Evolutionary conservation across 2,329 filamentous ascomycete species (phyloP).

Genomic region (Fusarium proliferatum): DNA sequence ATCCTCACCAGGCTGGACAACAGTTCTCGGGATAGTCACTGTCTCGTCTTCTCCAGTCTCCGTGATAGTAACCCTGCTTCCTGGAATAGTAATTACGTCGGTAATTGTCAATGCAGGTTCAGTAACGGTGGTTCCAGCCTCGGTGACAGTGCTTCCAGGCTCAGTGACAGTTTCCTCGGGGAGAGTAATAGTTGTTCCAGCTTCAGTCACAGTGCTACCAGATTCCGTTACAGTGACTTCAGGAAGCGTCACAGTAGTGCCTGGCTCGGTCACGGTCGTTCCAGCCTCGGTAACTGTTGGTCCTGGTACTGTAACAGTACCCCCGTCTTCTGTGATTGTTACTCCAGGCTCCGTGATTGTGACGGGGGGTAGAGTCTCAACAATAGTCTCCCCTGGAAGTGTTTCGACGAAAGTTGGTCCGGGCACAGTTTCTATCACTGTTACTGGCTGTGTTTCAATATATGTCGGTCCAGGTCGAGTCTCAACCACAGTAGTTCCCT

Average conservation of each 20-base stretch:
- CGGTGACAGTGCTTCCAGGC: slow-evolving; percentile 12
- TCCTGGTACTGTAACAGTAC: slow-evolving; percentile 13
- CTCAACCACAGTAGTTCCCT: slow-evolving; percentile 14
- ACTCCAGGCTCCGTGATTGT: slow-evolving; percentile 21
- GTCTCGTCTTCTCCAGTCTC: slow-evolving; percentile 20
- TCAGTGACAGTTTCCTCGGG: slow-evolving; percentile 11
- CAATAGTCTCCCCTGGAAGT: slow-evolving; percentile 12
- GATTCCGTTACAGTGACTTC: not conserved
- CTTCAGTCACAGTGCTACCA: slow-evolving; percentile 13
- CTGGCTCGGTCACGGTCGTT: slow-evolving; percentile 17
- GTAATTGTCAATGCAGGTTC: slow-evolving; percentile 22
- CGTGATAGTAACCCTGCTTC: slow-evolving; percentile 25
- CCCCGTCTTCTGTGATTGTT: slow-evolving; percentile 18
- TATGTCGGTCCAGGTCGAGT: not conserved
- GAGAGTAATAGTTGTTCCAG: slow-evolving; percentile 11
- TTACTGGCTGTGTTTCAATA: slow-evolving; percentile 8
- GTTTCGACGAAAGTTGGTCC: slow-evolving; percentile 9
- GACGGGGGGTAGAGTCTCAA: not conserved
- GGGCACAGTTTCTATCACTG: slow-evolving; percentile 4
- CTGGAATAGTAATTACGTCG: slow-evolving; percentile 23
- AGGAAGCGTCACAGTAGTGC: slow-evolving; percentile 10
- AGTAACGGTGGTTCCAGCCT: slow-evolving; percentile 17
- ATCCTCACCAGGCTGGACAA: slow-evolving; percentile 26
- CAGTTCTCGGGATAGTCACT: slow-evolving; percentile 29
- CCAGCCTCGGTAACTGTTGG: slow-evolving; percentile 16